These are phyloP conservation scores for Chlorella sp. DNA, from an alignment of 139 green algal genomes.

Conservation along the genomic window DNA sequence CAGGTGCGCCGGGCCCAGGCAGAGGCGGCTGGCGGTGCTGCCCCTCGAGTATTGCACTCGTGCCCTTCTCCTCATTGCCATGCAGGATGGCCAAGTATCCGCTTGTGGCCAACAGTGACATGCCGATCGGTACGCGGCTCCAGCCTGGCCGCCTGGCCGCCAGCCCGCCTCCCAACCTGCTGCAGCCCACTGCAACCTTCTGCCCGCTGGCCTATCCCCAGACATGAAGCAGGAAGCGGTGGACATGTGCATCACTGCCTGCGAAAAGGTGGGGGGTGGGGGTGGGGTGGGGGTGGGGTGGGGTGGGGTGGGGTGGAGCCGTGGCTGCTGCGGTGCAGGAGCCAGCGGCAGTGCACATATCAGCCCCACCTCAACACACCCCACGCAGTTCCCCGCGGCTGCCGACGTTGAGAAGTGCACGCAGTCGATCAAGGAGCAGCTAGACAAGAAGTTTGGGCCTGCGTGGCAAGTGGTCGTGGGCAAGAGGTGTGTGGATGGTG, in stretches of 20 bases:
- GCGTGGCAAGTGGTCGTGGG: slow-evolving; percentile 90
- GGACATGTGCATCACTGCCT: slow-evolving; percentile 83
- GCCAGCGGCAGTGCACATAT: slow-evolving; percentile 39
- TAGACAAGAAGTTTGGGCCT: slow-evolving; percentile 93
- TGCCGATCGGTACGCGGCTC: no score
- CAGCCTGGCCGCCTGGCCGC: no score
- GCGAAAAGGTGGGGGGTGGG: slow-evolving; percentile 56
- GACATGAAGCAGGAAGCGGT: slow-evolving; percentile 83
- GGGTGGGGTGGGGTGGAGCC: no score
- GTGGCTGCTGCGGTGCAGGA: no score
- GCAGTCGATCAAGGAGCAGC: slow-evolving; percentile 50
- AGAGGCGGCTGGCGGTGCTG: no score
- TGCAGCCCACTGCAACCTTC: slow-evolving; percentile 8
- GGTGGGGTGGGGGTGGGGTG: no score
- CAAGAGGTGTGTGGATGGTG: no score
- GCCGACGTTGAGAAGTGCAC: slow-evolving; percentile 84
- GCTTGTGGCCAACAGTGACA: slow-evolving; percentile 81
- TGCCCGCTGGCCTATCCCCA: no score
- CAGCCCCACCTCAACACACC: not conserved
- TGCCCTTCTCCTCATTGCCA: not conserved
- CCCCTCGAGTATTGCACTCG: no score
- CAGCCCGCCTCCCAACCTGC: not conserved
- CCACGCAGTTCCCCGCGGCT: slow-evolving; percentile 6
- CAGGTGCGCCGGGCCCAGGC: no score
- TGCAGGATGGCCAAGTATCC: slow-evolving; percentile 77